phyloP scores from a whole-genome alignment of 495 filamentous ascomycete genomes.

The Sabuloglossum arenarium region DNA sequence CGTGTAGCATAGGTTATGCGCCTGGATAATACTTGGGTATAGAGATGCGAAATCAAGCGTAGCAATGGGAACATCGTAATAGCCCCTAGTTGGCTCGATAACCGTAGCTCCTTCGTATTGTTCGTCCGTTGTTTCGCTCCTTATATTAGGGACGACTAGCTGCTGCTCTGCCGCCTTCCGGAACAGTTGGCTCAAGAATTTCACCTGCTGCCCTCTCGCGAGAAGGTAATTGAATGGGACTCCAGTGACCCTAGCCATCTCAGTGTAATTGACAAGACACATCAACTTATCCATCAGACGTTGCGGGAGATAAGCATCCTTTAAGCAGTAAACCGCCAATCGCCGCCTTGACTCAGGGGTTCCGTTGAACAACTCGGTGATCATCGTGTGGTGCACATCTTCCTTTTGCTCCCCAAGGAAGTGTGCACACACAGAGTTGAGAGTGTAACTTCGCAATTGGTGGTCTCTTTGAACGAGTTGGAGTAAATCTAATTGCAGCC shows the following conservation, averaged over 20 bases:
- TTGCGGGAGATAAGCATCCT: slow-evolving; percentile 93
- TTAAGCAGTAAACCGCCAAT: slow-evolving; percentile 89
- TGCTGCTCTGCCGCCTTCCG: slow-evolving; percentile 82
- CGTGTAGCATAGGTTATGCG: slow-evolving; percentile 96
- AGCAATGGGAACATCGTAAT: slow-evolving; percentile 84
- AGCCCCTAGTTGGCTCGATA: slow-evolving; percentile 83
- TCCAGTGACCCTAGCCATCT: slow-evolving; percentile 98
- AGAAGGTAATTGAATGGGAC: slow-evolving; percentile 94
- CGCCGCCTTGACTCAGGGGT: slow-evolving; percentile 78
- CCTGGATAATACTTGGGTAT: slow-evolving; percentile 97
- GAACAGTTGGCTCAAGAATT: slow-evolving; percentile 94
- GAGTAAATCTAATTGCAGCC: slow-evolving; percentile 81
- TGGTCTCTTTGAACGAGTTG: slow-evolving; percentile 88
- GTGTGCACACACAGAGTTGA: slow-evolving; percentile 93
- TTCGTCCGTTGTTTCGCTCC: slow-evolving; percentile 40
- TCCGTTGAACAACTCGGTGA: slow-evolving; percentile 91
- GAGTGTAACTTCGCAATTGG: slow-evolving; percentile 85
- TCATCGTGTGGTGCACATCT: slow-evolving; percentile 98
- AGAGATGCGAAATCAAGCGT: slow-evolving; percentile 98
- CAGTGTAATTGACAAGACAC: slow-evolving; percentile 92
- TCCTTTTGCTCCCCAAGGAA: slow-evolving; percentile 97
- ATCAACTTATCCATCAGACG: slow-evolving; percentile 93
- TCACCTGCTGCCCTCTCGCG: slow-evolving; percentile 84
- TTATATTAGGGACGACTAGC: slow-evolving; percentile 78
- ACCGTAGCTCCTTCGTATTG: slow-evolving; percentile 97